Conservation (phyloP, 257 asterid species). For the Pogostemon cablin region DNA sequence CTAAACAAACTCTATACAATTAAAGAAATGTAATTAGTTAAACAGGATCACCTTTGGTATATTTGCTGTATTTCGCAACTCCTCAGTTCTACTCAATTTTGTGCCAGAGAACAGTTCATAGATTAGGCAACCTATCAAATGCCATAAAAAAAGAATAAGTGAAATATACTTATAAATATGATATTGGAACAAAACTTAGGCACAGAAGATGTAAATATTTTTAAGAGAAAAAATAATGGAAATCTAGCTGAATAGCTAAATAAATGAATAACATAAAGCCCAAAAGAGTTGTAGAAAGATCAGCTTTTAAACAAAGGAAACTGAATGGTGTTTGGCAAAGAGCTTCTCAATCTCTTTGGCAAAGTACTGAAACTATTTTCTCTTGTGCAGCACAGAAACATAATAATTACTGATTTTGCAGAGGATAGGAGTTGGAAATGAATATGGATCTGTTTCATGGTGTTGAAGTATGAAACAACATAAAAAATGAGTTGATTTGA, state of each 20-base stretch:
- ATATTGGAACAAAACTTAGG: slow-evolving; percentile 24
- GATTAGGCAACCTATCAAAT: slow-evolving; percentile 83
- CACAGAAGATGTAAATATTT: slow-evolving; percentile 20
- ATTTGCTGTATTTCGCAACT: slow-evolving; percentile 74
- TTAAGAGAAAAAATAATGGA: neutral
- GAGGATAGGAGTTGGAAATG: too few relatives aligned
- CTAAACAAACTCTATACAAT: slow-evolving; percentile 8
- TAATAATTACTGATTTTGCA: too few relatives aligned
- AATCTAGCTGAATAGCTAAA: slow-evolving; percentile 3
- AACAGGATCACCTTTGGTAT: slow-evolving; percentile 78
- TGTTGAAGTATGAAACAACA: neutral
- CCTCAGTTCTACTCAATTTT: slow-evolving; percentile 88
- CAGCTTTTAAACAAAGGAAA: slow-evolving; percentile 24
- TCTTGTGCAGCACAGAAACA: too few relatives aligned
- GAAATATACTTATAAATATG: slow-evolving; percentile 6
- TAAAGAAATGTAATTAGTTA: slow-evolving; percentile 27
- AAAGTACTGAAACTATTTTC: too few relatives aligned
- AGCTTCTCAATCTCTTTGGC: slow-evolving; percentile 12
- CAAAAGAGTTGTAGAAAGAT: neutral
- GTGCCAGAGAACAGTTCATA: slow-evolving; percentile 92
- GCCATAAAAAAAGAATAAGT: slow-evolving; percentile 34
- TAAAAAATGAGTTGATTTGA: neutral
- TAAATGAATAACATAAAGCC: slow-evolving; percentile 7
- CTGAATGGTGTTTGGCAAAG: slow-evolving; percentile 19
- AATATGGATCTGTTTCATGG: neutral